Conservation (phyloP, 2,329 filamentous ascomycete species). For the Cercospora zeina region DNA sequence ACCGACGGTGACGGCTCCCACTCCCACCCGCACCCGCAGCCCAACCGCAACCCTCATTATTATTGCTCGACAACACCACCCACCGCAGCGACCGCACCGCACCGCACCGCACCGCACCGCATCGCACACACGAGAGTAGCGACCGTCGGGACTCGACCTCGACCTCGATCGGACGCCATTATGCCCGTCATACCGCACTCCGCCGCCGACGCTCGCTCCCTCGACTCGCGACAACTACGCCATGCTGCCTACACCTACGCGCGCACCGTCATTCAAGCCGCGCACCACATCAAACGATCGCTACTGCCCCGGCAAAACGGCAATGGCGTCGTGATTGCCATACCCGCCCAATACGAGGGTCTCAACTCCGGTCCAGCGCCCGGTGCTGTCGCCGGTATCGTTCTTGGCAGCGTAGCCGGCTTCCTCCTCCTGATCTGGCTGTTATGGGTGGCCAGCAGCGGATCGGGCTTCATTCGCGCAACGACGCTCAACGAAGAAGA, state of each 20-base stretch:
- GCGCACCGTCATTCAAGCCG: constrained; percentile 15
- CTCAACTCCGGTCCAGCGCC: constrained; percentile 55
- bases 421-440: constrained; percentile 57
- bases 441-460: constrained; percentile 45
- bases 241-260: constrained; percentile 10
- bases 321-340: constrained; percentile 21
- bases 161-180: not conserved
- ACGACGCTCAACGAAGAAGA: constrained; percentile 38
- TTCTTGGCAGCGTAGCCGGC: constrained; percentile 55
- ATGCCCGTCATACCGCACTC: constrained; percentile 24
- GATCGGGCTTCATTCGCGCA: constrained; percentile 35
- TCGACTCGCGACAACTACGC: constrained; percentile 34
- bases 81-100: too few species aligned
- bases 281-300: constrained; percentile 14
- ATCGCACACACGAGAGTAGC: not conserved
- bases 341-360: constrained; percentile 56
- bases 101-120: too few species aligned
- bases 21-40: too few species aligned
- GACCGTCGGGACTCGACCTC: not conserved
- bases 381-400: constrained; percentile 62
- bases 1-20: not conserved
- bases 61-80: not conserved
- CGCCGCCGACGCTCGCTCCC: constrained; percentile 30
- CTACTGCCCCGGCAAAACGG: constrained; percentile 28
- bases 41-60: not conserved